A percentile compares a stretch with the other conserved stretches of the same genome.
These are phyloP conservation scores for Penicillium subrubescens DNA, from an alignment of 495 filamentous ascomycete species.

Conservation along the genomic window DNA sequence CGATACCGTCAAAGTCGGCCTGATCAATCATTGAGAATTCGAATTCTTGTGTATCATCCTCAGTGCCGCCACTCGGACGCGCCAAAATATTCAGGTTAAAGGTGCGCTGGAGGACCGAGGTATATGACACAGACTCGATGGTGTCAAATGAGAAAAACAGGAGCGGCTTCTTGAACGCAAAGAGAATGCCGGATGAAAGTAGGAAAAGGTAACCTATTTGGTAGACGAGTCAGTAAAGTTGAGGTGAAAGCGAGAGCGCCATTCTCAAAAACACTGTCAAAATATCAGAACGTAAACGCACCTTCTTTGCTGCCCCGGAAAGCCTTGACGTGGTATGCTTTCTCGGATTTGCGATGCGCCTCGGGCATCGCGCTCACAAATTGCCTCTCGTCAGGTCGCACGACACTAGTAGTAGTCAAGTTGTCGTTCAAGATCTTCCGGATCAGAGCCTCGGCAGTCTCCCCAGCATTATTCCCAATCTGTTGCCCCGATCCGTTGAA, in stretches of 20 bases:
- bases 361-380: slow-evolving; percentile 80
- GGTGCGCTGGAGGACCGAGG: slow-evolving; percentile 84
- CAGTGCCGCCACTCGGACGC: slow-evolving; percentile 36
- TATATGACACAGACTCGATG: slow-evolving; percentile 84
- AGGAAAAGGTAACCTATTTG: slow-evolving; percentile 81
- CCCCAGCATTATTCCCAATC: slow-evolving; percentile 48
- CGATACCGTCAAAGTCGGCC: slow-evolving; percentile 80
- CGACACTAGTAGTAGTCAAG: slow-evolving; percentile 58
- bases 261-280: background rate
- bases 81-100: slow-evolving; percentile 87
- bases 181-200: slow-evolving; percentile 82
- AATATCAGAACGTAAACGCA: slow-evolving; percentile 26
- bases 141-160: slow-evolving; percentile 78
- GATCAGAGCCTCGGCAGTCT: slow-evolving; percentile 65
- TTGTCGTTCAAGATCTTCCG: slow-evolving; percentile 65
- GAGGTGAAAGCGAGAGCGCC: background rate
- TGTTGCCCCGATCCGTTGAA: slow-evolving; percentile 43
- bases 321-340: slow-evolving; percentile 88
- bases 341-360: slow-evolving; percentile 84
- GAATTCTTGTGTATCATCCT: slow-evolving; percentile 63
- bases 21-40: slow-evolving; percentile 89
- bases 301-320: slow-evolving; percentile 93
- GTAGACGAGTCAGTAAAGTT: slow-evolving; percentile 8
- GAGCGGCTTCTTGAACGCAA: slow-evolving; percentile 94
- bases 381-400: slow-evolving; percentile 68